These are phyloP conservation scores for Sarocladium brachiariae DNA, from an alignment of 2,329 filamentous ascomycete genomes.

Conservation along the genomic window DNA sequence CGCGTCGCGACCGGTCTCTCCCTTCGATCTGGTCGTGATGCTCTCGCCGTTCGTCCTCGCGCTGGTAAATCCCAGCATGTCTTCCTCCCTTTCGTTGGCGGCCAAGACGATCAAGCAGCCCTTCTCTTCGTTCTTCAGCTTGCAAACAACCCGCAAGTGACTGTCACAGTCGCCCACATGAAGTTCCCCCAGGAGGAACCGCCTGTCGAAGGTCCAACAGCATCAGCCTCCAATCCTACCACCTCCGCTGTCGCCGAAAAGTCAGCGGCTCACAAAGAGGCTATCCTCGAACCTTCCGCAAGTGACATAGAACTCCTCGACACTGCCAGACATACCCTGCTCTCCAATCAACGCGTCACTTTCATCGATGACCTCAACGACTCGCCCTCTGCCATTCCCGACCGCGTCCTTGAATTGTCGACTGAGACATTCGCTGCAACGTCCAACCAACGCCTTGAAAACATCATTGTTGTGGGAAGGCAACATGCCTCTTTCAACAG, in stretches of 20 bases:
- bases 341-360: not conserved
- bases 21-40: not conserved
- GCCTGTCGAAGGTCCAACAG: not conserved
- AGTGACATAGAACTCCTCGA: constrained; percentile 5
- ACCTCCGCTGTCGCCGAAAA: not conserved
- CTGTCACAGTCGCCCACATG: constrained; percentile 61
- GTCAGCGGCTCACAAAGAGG: not conserved
- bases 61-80: constrained; percentile 70
- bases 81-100: constrained; percentile 82
- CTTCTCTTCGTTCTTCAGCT: constrained; percentile 79
- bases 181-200: not conserved
- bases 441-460: not conserved
- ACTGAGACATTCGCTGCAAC: not conserved
- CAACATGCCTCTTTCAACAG: not conserved
- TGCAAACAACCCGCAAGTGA: constrained; percentile 70
- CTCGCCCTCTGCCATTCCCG: not conserved
- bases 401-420: not conserved
- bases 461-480: constrained; percentile 1
- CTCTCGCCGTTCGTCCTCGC: constrained; percentile 23
- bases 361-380: not conserved
- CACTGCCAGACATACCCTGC: not conserved
- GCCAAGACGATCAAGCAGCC: constrained; percentile 72
- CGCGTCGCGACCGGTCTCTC: not conserved
- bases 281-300: not conserved
- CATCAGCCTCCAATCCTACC: not conserved